These are phyloP conservation scores for Ceratonia siliqua DNA, from an alignment of 306 rosid genomes.

Conservation along the genomic window DNA sequence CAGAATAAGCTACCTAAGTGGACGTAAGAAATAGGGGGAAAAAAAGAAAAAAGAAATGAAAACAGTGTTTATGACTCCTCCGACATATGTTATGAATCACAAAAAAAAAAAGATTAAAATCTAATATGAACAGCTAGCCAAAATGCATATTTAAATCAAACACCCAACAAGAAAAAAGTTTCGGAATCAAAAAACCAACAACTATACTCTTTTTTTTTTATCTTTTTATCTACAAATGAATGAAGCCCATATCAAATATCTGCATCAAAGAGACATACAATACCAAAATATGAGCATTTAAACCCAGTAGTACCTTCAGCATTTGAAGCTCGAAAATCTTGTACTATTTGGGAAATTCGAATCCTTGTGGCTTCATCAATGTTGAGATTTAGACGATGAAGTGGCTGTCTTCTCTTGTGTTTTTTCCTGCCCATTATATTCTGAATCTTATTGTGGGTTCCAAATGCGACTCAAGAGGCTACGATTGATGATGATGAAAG, in stretches of 20 bases:
- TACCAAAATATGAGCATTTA: neutral
- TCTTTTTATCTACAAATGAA: neutral
- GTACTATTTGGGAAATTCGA: slow-evolving; percentile 38
- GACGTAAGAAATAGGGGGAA: neutral
- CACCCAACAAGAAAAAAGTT: neutral
- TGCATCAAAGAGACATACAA: neutral
- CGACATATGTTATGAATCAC: neutral
- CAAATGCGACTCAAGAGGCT: neutral
- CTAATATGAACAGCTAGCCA: neutral
- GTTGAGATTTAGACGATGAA: slow-evolving; percentile 18
- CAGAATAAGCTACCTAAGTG: neutral
- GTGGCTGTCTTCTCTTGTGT: slow-evolving; percentile 16
- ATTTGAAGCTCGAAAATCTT: slow-evolving; percentile 41
- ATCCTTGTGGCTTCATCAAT: slow-evolving; percentile 36
- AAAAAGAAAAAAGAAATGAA: too few species aligned
- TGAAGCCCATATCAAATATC: neutral
- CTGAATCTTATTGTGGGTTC: neutral
- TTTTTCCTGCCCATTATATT: slow-evolving; percentile 26
- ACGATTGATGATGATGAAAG: neutral
- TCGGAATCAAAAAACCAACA: neutral
- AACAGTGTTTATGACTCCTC: neutral
- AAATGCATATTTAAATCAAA: slow-evolving; percentile 23
- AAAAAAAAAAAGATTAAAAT: neutral
- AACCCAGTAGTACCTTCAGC: slow-evolving; percentile 48
- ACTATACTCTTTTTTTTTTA: neutral